phyloP scores from a whole-genome alignment of 139 green algal genomes.

The Chlorella sorokiniana region DNA sequence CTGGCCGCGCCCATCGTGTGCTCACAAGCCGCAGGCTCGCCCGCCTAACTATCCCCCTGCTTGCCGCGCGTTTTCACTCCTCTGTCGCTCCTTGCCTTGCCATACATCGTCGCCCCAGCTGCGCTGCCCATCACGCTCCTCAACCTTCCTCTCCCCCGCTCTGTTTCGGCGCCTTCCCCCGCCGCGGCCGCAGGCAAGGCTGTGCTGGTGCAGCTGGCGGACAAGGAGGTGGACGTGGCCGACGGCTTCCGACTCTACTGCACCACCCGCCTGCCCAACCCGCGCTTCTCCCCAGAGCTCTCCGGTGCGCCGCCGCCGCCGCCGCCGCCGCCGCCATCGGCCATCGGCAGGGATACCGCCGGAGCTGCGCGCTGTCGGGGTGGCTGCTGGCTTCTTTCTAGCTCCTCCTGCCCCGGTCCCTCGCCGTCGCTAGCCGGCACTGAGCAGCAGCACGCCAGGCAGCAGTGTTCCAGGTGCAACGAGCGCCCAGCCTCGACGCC shows the following conservation, averaged over 20 bases:
- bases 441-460: too few relatives aligned
- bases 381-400: neutral
- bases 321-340: too few relatives aligned
- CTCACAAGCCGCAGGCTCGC: too few relatives aligned
- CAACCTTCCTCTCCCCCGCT: neutral
- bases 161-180: neutral
- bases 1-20: too few relatives aligned
- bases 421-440: too few relatives aligned
- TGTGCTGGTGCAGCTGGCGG: slow-evolving; percentile 71
- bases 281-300: slow-evolving; percentile 93
- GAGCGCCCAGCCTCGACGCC: neutral
- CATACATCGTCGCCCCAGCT: neutral
- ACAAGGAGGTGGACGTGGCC: slow-evolving; percentile 93
- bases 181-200: slow-evolving; percentile 32
- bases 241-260: slow-evolving; percentile 89
- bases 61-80: too few relatives aligned
- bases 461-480: too few relatives aligned
- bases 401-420: too few relatives aligned
- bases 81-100: too few relatives aligned
- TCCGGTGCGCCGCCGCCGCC: slow-evolving; percentile 75
- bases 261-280: slow-evolving; percentile 92
- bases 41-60: too few relatives aligned
- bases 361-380: neutral
- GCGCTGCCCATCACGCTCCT: neutral
- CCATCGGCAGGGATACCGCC: too few relatives aligned